Conservation (phyloP, 805 yeast genomes). For the Wickerhamia fluorescens region DNA sequence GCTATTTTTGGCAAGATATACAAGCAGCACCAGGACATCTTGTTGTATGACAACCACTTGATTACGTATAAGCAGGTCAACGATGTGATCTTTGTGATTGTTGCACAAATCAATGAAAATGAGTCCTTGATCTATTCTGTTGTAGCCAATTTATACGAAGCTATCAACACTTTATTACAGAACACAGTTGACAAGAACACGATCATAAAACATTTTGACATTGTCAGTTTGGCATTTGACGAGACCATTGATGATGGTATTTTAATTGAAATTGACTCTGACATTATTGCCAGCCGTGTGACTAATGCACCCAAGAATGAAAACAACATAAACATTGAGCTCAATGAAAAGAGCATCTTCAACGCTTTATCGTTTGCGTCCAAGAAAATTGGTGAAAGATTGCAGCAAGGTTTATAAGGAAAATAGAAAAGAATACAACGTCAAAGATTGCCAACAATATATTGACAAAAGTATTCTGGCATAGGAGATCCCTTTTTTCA, state of each 20-base stretch:
- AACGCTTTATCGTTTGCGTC: conserved; percentile 81
- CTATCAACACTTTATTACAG: conserved; percentile 68
- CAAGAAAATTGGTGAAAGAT: conserved; percentile 48
- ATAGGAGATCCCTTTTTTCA: too few relatives aligned
- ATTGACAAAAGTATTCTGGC: too few relatives aligned
- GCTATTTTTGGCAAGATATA: conserved; percentile 67
- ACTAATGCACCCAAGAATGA: conserved; percentile 63
- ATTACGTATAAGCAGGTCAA: conserved; percentile 82
- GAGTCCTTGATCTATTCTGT: conserved; percentile 74
- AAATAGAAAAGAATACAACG: not conserved
- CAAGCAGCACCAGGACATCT: conserved; percentile 73
- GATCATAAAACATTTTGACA: conserved; percentile 75
- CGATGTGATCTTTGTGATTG: conserved; percentile 65
- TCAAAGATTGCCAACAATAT: too few relatives aligned
- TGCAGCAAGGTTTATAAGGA: conserved; percentile 37
- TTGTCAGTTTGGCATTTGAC: conserved; percentile 79
- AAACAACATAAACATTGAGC: conserved; percentile 46
- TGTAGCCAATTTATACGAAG: conserved; percentile 71
- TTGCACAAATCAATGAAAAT: conserved; percentile 76
- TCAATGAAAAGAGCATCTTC: conserved; percentile 68
- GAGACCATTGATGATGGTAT: conserved; percentile 93
- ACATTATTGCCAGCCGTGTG: conserved; percentile 81
- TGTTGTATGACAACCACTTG: conserved; percentile 70
- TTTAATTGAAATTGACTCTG: conserved; percentile 82
- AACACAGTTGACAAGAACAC: conserved; percentile 71